A percentile compares a stretch with the other conserved stretches of the same genome.
These are phyloP conservation scores for Suhomyces sp. DNA, from an alignment of 805 yeast genomes.

Conservation along the genomic window DNA sequence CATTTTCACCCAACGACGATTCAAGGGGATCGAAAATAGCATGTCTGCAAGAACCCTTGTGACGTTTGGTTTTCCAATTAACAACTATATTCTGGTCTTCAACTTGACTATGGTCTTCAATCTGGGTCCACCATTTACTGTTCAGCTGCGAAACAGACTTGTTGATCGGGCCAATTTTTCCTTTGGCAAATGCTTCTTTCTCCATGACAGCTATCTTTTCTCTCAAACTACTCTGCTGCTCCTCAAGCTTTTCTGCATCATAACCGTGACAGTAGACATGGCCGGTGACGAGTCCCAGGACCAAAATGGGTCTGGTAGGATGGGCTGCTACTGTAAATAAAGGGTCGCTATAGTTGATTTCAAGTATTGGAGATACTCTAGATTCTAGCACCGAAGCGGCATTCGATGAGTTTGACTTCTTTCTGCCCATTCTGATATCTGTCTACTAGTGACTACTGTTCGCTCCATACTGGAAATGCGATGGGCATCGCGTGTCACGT, in stretches of 20 bases:
- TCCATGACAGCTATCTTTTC: slow-evolving; percentile 20
- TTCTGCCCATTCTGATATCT: slow-evolving; percentile 18
- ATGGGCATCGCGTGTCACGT: slow-evolving; percentile 7
- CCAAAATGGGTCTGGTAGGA: slow-evolving; percentile 63
- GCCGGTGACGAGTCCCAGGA: slow-evolving; percentile 81
- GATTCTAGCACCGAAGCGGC: slow-evolving; percentile 34
- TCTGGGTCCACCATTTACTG: slow-evolving; percentile 47
- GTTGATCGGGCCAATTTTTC: slow-evolving; percentile 20
- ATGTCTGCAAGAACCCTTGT: slow-evolving; percentile 82
- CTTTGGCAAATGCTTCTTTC: slow-evolving; percentile 23
- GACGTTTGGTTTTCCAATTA: slow-evolving; percentile 85
- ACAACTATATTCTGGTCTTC: slow-evolving; percentile 29
- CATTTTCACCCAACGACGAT: slow-evolving; percentile 42
- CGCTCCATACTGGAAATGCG: neutral
- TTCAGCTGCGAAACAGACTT: slow-evolving; percentile 32
- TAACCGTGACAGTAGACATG: slow-evolving; percentile 63
- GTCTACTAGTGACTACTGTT: too few relatives aligned
- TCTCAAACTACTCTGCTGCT: slow-evolving; percentile 20
- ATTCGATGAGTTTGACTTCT: slow-evolving; percentile 22
- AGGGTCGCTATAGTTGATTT: slow-evolving; percentile 54
- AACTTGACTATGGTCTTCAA: slow-evolving; percentile 24
- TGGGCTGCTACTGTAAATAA: slow-evolving; percentile 78
- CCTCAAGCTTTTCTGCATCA: slow-evolving; percentile 46
- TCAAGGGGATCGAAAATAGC: slow-evolving; percentile 58
- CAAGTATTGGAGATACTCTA: slow-evolving; percentile 41